Percentiles rank a stretch among this genome's conserved stretches.
phyloP scores from a whole-genome alignment of 495 filamentous ascomycete genomes.

The Lichina pygmaea region DNA sequence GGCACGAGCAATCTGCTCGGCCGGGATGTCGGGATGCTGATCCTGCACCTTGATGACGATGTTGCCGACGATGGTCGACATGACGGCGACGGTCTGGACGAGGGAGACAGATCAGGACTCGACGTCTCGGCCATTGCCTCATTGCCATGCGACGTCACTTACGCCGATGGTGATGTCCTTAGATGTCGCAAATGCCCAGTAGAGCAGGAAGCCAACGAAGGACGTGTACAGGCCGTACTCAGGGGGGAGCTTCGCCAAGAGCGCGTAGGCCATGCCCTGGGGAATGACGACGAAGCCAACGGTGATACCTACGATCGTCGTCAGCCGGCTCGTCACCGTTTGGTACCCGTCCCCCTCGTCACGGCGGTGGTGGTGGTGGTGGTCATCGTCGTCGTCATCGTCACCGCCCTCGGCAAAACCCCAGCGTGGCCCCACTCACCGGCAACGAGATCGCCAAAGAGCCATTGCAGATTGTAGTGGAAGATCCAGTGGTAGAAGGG shows the following conservation, averaged over 20 bases:
- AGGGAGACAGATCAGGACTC: not conserved
- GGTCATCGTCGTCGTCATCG: too few relatives aligned
- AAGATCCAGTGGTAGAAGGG: conserved; percentile 74
- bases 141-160: conserved; percentile 13
- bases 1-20: conserved; percentile 43
- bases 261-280: conserved; percentile 92
- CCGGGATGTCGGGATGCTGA: conserved; percentile 27
- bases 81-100: conserved; percentile 66
- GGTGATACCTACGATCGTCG: conserved; percentile 37
- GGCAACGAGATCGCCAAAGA: conserved; percentile 68
- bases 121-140: conserved; percentile 4
- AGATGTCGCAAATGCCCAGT: conserved; percentile 97
- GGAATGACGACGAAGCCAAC: conserved; percentile 90
- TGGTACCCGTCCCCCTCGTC: conserved; percentile 4
- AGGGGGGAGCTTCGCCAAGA: conserved; percentile 46
- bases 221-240: conserved; percentile 89
- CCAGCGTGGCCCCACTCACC: conserved; percentile 22
- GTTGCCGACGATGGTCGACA: conserved; percentile 71
- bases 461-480: conserved; percentile 73
- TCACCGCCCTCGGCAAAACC: too few relatives aligned
- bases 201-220: conserved; percentile 88
- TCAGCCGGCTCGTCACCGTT: not conserved
- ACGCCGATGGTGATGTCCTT: conserved; percentile 99
- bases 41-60: conserved; percentile 35
- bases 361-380: not conserved